Evolutionary conservation across 805 yeast species (phyloP).

Genomic region (Hanseniaspora jakobsenii): DNA sequence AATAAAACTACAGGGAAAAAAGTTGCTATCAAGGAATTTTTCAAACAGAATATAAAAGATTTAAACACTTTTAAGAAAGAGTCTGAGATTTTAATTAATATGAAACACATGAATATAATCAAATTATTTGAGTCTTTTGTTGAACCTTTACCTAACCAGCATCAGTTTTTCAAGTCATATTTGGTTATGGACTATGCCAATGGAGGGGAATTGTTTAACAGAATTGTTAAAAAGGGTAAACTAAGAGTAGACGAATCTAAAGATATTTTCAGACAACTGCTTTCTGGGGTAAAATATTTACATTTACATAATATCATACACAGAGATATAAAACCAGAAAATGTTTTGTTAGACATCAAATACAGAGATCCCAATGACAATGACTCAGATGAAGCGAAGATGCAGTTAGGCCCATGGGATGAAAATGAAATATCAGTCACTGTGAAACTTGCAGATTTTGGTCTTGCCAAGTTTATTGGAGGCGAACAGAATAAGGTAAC

Average conservation of each 20-base stretch:
- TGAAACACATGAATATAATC: constrained; percentile 62
- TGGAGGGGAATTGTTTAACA: constrained; percentile 63
- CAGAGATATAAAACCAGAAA: constrained; percentile 71
- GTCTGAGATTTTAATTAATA: constrained; percentile 48
- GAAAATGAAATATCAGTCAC: constrained; percentile 45
- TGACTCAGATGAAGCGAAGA: constrained; percentile 20
- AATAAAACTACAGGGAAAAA: constrained; percentile 45
- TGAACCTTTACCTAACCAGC: constrained; percentile 38
- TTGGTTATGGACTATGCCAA: constrained; percentile 61
- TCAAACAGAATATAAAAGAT: constrained; percentile 39
- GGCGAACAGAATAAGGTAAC: constrained; percentile 31
- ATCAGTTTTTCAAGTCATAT: constrained; percentile 33
- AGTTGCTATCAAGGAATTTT: constrained; percentile 66
- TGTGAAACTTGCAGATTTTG: constrained; percentile 77
- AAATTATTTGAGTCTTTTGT: constrained; percentile 47
- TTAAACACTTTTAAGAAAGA: constrained; percentile 36
- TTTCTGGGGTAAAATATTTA: constrained; percentile 51
- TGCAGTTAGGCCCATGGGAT: constrained; percentile 34
- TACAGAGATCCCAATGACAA: constrained; percentile 30
- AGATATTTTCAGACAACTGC: constrained; percentile 51
- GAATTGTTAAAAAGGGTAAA: constrained; percentile 54
- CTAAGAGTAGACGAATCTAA: constrained; percentile 51
- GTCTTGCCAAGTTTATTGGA: constrained; percentile 51
- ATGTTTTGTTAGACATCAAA: constrained; percentile 42
- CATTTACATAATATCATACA: constrained; percentile 64